A percentile compares a stretch with the other conserved stretches of the same genome.
These are phyloP conservation scores for Colletotrichum sp. DNA, from an alignment of 2,329 filamentous ascomycete species.

Conservation along the genomic window DNA sequence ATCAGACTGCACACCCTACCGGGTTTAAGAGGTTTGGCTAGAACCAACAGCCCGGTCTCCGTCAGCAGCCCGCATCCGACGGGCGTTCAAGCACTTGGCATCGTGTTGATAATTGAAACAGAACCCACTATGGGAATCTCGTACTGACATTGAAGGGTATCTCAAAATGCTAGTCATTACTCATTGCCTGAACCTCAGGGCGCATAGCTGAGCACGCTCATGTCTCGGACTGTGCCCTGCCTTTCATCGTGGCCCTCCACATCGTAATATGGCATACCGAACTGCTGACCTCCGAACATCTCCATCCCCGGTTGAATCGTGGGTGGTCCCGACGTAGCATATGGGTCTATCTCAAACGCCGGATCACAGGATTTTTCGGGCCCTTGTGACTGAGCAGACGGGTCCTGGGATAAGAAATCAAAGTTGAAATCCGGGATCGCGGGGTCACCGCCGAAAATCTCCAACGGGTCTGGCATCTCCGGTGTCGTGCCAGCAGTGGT, in stretches of 20 bases:
- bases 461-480: slow-evolving; percentile 9
- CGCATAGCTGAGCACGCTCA: neutral
- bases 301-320: neutral
- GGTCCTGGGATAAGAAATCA: neutral
- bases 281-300: neutral
- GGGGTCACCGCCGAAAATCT: neutral
- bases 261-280: neutral
- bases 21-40: neutral
- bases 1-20: neutral
- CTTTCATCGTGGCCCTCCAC: neutral
- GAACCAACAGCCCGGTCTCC: neutral
- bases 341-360: neutral
- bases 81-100: neutral
- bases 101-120: neutral
- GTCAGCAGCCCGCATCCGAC: neutral
- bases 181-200: neutral
- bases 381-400: neutral
- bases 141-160: neutral
- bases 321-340: neutral
- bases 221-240: neutral
- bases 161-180: neutral
- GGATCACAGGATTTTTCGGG: neutral
- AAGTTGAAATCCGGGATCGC: slow-evolving; percentile 15
- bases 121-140: neutral
- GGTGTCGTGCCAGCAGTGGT: slow-evolving; percentile 4